Percentiles rank a stretch among this genome's conserved stretches.
Evolutionary conservation across 768 basidiomycete genomes (phyloP).

Genomic region (Tulasnella sp.): DNA sequence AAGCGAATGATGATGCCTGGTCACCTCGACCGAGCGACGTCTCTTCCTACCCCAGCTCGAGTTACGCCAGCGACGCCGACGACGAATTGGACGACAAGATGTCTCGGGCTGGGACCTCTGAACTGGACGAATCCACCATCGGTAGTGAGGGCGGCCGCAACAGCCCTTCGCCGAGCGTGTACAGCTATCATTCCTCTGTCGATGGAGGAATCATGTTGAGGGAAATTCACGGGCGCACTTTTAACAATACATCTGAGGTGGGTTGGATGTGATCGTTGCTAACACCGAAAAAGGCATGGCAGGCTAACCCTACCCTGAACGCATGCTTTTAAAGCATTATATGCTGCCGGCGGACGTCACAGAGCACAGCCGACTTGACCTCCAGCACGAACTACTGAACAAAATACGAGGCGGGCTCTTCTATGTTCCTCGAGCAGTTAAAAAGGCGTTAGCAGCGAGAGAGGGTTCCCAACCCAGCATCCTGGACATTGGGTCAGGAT

Average conservation of each 20-base stretch:
- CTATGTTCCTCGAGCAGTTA: constrained; percentile 34
- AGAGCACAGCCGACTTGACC: constrained; percentile 39
- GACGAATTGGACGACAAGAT: background rate
- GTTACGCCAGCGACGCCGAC: background rate
- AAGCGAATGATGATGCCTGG: background rate
- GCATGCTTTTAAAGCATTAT: too few relatives aligned
- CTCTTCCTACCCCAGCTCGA: background rate
- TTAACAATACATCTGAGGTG: background rate
- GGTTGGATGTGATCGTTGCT: background rate
- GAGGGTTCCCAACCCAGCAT: background rate
- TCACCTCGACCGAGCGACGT: background rate
- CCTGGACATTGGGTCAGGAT: constrained; percentile 9
- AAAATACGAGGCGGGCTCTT: constrained; percentile 35
- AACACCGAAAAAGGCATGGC: too few relatives aligned
- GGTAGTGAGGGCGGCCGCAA: background rate
- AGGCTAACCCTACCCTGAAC: too few relatives aligned
- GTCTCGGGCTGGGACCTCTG: background rate
- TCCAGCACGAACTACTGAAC: constrained; percentile 39
- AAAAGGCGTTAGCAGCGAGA: background rate
- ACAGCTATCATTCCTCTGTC: background rate
- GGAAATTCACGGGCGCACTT: background rate
- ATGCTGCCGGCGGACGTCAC: constrained; percentile 23
- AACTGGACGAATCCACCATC: background rate
- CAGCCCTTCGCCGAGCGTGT: background rate
- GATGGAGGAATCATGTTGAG: background rate